Evolutionary conservation across 257 asterid genomes (phyloP).

Genomic region (Echium plantagineum): DNA sequence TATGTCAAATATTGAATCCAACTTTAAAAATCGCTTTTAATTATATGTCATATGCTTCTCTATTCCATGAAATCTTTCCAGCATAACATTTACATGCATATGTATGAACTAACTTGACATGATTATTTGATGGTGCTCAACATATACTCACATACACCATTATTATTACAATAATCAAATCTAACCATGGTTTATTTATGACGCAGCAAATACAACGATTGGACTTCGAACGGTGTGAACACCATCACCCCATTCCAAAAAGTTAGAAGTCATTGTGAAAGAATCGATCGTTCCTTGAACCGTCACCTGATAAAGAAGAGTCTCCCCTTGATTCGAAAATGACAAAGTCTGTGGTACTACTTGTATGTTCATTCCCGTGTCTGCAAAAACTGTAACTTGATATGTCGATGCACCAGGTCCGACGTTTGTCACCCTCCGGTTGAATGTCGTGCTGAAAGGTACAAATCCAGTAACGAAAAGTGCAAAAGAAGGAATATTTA

Average conservation of each 20-base stretch:
- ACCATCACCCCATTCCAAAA: not conserved
- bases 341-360: not conserved
- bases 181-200: not conserved
- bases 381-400: not conserved
- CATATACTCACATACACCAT: not conserved
- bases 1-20: too few relatives aligned
- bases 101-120: not conserved
- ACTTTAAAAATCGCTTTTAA: too few relatives aligned
- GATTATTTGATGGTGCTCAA: not conserved
- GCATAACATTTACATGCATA: too few relatives aligned
- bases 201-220: not conserved
- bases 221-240: not conserved
- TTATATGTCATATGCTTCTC: too few relatives aligned
- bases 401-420: not conserved
- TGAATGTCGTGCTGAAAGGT: not conserved
- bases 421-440: not conserved
- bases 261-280: not conserved
- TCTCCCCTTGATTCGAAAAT: not conserved
- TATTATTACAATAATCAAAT: too few relatives aligned
- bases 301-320: not conserved
- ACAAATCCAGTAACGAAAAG: not conserved
- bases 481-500: conserved; percentile 8
- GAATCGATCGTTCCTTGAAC: not conserved
- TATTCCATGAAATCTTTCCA: too few relatives aligned
- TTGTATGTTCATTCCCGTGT: not conserved